phyloP scores from a whole-genome alignment of 768 basidiomycete genomes.

The Sarcomyxa edulis region DNA sequence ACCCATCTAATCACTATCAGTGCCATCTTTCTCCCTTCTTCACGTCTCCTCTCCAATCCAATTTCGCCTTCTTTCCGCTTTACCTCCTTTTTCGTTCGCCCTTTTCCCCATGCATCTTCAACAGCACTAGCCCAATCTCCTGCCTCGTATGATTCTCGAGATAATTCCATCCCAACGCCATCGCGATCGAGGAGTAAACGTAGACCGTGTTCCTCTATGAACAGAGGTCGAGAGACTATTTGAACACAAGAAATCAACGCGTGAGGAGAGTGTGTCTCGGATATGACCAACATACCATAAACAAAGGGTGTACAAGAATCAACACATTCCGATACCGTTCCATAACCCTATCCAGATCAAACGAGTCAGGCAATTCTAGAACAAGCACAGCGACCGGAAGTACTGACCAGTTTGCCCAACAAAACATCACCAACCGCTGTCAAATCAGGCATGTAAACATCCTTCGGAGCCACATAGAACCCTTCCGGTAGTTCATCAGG shows the following conservation, averaged over 20 bases:
- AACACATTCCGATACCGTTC: conserved; percentile 76
- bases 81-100: conserved; percentile 37
- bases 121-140: conserved; percentile 67
- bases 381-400: background rate
- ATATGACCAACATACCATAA: conserved; percentile 44
- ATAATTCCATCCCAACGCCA: conserved; percentile 67
- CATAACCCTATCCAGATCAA: conserved; percentile 57
- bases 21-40: conserved; percentile 43
- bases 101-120: conserved; percentile 50
- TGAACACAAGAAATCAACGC: conserved; percentile 4
- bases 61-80: conserved; percentile 37
- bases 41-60: conserved; percentile 33
- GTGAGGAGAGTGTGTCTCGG: background rate
- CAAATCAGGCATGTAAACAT: conserved; percentile 82
- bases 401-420: conserved; percentile 68
- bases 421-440: conserved; percentile 70
- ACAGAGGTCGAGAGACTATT: conserved; percentile 77
- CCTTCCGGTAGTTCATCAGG: conserved; percentile 47
- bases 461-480: conserved; percentile 71
- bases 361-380: conserved; percentile 3
- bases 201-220: conserved; percentile 78
- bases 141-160: conserved; percentile 59
- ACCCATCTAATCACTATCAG: conserved; percentile 47
- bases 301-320: conserved; percentile 75
- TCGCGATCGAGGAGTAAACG: conserved; percentile 55